Conservation (phyloP, 345 rosid genomes). For the Ceriops zippeliana region DNA sequence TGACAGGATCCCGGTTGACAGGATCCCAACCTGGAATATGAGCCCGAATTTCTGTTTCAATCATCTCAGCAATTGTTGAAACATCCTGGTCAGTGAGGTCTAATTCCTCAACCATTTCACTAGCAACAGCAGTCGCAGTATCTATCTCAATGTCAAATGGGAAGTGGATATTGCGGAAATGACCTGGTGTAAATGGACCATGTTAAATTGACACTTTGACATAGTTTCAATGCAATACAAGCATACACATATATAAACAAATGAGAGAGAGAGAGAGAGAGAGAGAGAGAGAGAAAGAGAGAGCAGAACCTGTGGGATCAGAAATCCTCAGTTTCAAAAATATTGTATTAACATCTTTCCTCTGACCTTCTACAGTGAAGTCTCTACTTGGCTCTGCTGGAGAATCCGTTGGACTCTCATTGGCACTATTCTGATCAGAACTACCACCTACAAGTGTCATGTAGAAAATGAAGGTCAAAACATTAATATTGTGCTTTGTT, state of each 20-base stretch:
- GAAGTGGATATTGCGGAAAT: conserved; percentile 84
- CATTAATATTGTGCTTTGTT: neutral
- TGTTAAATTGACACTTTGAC: neutral
- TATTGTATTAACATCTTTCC: conserved; percentile 68
- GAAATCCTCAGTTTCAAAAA: conserved; percentile 80
- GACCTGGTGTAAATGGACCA: conserved; percentile 41
- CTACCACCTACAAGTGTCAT: conserved; percentile 37
- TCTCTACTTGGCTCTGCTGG: conserved; percentile 44
- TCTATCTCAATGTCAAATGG: conserved; percentile 87
- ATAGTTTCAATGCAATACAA: conserved; percentile 4
- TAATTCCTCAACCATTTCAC: conserved; percentile 94
- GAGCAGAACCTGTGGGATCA: conserved; percentile 67
- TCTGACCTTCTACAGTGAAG: conserved; percentile 76
- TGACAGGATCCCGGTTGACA: conserved; percentile 24
- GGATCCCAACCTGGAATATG: conserved; percentile 71
- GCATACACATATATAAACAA: neutral
- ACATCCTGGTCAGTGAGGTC: conserved; percentile 90
- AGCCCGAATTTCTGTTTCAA: conserved; percentile 67
- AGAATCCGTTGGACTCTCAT: conserved; percentile 24
- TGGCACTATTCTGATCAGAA: conserved; percentile 21
- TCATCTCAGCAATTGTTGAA: conserved; percentile 65
- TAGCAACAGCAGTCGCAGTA: conserved; percentile 79
- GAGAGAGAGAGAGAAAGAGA: conserved; percentile 3
- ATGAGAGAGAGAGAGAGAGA: neutral
- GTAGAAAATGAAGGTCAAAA: conserved; percentile 8